Base-by-base conservation (phyloP, 768 basidiomycete species). In the Auriscalpium microsporum region DNA sequence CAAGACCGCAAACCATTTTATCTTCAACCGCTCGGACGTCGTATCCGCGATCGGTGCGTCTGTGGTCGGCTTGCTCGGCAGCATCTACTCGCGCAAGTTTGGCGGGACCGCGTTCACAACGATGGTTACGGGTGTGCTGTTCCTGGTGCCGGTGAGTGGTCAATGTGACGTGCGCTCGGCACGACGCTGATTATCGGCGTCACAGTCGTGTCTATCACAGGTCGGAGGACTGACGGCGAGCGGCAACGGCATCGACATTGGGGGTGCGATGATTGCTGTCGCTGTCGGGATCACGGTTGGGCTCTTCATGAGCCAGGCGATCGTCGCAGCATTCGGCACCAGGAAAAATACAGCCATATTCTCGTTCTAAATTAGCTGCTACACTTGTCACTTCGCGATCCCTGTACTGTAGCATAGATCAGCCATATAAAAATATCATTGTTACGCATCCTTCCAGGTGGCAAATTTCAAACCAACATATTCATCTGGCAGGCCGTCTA, bases 221-320 rank as follows among this genome's bases (percentile, higher is more conserved):
- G 87, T 87, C 5, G 88, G 90, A 52, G 90, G 89, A n/a, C 83
- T 92, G 56, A 86, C 86, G 3, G 86, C 85, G 4, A 84, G 83
- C 56, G 89, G 88, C 10, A 81, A 79, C 63, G 84, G 83, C 33
- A 87, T 91, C 57, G 90, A 90, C 61, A 86, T 90, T 53, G 86
- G 90, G 56, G 84, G 86, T 35, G 85, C 88, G 13, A 90, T 90
- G 85, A 87, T 88, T 58, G 82, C 84, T n/a, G 90, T 92, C 36
- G 87, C 87, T 0, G 90, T 92, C 55, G 90, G 90, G 33, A 90
- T 93, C 61, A 91, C 88, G 0, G 88, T 91, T 33, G 89, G 90
- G 16, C 67, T 92, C 44, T 92, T 91, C 70, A 89, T 86, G 77
- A 89, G 86, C 62, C 86, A 89, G 65, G 84, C 87, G 13, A 68